Evolutionary conservation across 495 filamentous ascomycete species (phyloP), one percentile per base, ranked within the genome.

Genomic region (Lentithecium fluviatile): DNA sequence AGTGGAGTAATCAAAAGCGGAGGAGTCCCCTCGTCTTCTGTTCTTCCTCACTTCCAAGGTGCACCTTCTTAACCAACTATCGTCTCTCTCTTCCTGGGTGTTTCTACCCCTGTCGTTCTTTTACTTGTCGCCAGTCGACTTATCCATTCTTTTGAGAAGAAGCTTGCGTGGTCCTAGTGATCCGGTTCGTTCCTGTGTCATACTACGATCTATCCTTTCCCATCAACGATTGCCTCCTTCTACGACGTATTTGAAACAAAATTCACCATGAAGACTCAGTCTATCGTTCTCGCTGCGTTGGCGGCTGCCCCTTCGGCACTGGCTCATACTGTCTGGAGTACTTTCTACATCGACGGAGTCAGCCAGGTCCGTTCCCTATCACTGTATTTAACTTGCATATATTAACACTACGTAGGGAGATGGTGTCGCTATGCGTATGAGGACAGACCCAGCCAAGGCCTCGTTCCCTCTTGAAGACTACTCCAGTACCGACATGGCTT

Each of bases 351-450:
- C 65, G 74, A 87, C 67, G 83, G 81, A 56, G 76, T 80, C 23
- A 56, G 15, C 46, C 64, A 67, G 36, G 66, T 69, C 24, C 11
- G 62, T 48, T 4, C 19, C 50, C 8, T 13, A 13, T 20, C 1
- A 19, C 19, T 26, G 10, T 50, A 34, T 23, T 37, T 24, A 10
- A 29, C 15, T 40, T 6, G 23, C 34, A 7, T 17, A 2, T 23
- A 25, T 45, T 7, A 59, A 12, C 20, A 11, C 25, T 40, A 75
- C 79, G 64, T 83, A 89, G 66, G 89, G 89, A 46, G 80, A 84
- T 67, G 88, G 83, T 0, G 82, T 79, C 45, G 89, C 86, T 66
- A 76, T 91, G 25, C 82, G 87, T n/a, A 85, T 87, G 79, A 78
- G 79, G 48, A 79, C 74, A 50, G 74, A 80, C 53, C 68, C 74